phyloP scores from a whole-genome alignment of 2,329 filamentous ascomycete species.

The Pyricularia sp. region DNA sequence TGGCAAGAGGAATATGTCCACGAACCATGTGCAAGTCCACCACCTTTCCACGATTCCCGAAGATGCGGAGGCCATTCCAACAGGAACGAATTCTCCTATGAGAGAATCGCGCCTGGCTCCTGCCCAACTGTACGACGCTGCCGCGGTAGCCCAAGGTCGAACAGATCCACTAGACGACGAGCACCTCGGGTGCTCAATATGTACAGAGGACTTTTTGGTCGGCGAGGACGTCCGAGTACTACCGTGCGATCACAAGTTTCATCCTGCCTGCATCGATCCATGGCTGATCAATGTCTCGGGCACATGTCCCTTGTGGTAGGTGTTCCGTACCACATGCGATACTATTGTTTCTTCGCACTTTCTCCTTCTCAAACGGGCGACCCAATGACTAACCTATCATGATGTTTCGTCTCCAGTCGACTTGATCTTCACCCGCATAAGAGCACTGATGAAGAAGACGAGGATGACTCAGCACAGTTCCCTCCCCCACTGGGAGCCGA shows the following conservation, averaged over 20 bases:
- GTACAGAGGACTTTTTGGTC: conserved; percentile 53
- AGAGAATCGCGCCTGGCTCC: conserved; percentile 5
- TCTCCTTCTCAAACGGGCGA: neutral
- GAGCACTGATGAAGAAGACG: conserved; percentile 10
- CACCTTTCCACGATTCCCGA: conserved; percentile 19
- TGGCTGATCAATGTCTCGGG: conserved; percentile 59
- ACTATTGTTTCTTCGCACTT: too few species aligned
- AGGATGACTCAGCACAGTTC: conserved; percentile 13
- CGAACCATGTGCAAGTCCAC: conserved; percentile 9
- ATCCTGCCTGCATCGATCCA: conserved; percentile 54
- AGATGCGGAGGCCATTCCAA: conserved; percentile 13
- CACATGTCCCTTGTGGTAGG: conserved; percentile 57
- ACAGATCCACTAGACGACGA: conserved; percentile 16
- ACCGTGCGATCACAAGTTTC: conserved; percentile 55
- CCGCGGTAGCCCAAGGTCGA: conserved; percentile 2
- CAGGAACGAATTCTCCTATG: conserved; percentile 1
- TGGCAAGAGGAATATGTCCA: conserved; percentile 6
- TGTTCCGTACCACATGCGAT: conserved; percentile 6
- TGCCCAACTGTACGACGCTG: conserved; percentile 4
- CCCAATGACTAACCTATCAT: conserved; percentile 5
- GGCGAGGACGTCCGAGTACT: conserved; percentile 56
- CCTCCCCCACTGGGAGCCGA: conserved; percentile 30
- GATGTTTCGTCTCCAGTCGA: conserved; percentile 24
- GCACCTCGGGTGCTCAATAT: conserved; percentile 50
- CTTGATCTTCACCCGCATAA: conserved; percentile 37